Evolutionary conservation across 1,139 yeast species (phyloP), one percentile per base, ranked within the genome.

Genomic region (Geotrichum cucujoidarum): DNA sequence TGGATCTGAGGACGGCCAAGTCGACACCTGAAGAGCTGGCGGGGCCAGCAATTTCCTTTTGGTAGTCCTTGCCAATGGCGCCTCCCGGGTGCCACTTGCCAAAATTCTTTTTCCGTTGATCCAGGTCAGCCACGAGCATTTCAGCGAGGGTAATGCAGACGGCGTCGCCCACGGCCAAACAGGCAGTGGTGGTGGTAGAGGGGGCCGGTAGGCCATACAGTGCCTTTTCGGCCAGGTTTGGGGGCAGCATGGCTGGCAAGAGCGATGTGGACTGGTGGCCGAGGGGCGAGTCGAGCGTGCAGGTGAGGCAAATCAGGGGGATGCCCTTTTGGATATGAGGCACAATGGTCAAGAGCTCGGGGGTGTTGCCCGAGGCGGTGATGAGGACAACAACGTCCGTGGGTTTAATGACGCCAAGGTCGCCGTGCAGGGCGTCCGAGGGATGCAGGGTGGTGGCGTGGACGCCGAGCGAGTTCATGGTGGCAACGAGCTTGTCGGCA

Each of bases 121-220:
- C 63, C 34, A 72, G 67, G 59, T 84, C 88, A 5, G 69, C 70
- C 51, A 81, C 81, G 45, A 82, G 73, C 63, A 81, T 64, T 60
- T 87, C 94, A 43, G 83, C 76, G 27, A 88, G 67, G 0, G 95
- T 83, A 47, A 88, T 74, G 30, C 85, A 77, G 18, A 84, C 77
- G 0, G 95, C 86, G 61, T 88, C 96, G 4, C 94, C 86, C 40
- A 88, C 70, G 0, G 86, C 80, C 47, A 88, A 67, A 53, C 89
- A 78, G 31, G 89, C 70, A 0, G 95, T 84, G 2, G 95, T 83
- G 6, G 94, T 80, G 4, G 88, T 78, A 0, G 96, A 87, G 1
- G 97, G 97, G 0, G 96, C 95, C 6, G 90, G 85, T 14, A 88
- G 64, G 0, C 95, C 96, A 60, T 84, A 87, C n/a, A 84, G 70